A percentile compares a stretch with the other conserved stretches of the same genome.
Conservation (phyloP, 208 protist species). For the Trypanosoma caninum region DNA sequence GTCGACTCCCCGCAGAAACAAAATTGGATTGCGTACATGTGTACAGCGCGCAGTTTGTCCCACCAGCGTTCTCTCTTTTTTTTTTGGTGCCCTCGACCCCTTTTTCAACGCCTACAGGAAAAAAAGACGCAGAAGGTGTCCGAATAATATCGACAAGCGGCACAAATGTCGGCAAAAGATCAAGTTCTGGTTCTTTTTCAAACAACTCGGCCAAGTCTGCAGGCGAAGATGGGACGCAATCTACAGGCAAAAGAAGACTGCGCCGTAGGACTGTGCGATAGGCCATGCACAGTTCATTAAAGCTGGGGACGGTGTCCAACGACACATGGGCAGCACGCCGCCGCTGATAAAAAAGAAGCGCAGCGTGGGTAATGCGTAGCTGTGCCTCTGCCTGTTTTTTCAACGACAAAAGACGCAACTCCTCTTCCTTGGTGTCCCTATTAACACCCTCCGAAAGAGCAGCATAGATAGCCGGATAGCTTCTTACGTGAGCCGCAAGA, state of each 20-base stretch:
- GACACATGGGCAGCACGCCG: conserved; percentile 18
- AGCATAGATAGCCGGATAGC: conserved; percentile 28
- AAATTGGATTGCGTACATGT: conserved; percentile 79
- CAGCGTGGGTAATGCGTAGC: conserved; percentile 28
- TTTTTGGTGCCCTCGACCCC: neutral
- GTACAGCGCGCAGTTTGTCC: conserved; percentile 62
- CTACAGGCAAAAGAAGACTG: conserved; percentile 56
- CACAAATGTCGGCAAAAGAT: conserved; percentile 70
- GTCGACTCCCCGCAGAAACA: conserved; percentile 47
- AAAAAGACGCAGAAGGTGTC: neutral
- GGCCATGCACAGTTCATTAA: conserved; percentile 34
- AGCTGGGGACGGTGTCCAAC: conserved; percentile 17
- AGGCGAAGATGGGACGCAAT: conserved; percentile 69
- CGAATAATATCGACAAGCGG: conserved; percentile 74
- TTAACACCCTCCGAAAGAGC: conserved; percentile 8
- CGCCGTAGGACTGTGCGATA: conserved; percentile 63
- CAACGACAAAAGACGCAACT: conserved; percentile 3
- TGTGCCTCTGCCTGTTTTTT: conserved; percentile 19
- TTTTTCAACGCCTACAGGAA: neutral
- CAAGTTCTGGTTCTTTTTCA: conserved; percentile 30
- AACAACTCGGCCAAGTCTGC: conserved; percentile 65
- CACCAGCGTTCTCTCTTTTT: neutral
- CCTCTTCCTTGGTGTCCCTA: neutral
- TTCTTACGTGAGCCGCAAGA: conserved; percentile 6
- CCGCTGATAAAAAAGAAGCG: conserved; percentile 41